Percentiles rank a stretch among this genome's conserved stretches.
These are phyloP conservation scores for Phytophthora cactorum DNA, from an alignment of 352 stramenopile species.

Conservation along the genomic window DNA sequence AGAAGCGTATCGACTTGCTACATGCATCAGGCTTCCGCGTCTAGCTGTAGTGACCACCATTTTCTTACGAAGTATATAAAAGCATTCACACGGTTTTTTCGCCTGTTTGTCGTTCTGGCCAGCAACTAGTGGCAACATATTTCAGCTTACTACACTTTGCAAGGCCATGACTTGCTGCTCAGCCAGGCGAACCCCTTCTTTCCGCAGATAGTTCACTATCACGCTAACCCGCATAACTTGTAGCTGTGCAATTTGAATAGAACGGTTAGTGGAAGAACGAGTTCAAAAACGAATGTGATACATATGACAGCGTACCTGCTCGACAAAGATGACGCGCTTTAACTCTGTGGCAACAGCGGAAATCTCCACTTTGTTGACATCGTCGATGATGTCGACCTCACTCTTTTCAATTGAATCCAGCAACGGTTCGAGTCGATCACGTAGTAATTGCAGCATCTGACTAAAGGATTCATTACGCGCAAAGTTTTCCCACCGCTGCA, in stretches of 20 bases:
- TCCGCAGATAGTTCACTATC: conserved; percentile 71
- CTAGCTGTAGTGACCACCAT: conserved; percentile 35
- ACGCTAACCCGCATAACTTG: conserved; percentile 65
- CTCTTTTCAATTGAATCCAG: conserved; percentile 51
- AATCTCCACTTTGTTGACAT: conserved; percentile 46
- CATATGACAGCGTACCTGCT: conserved; percentile 41
- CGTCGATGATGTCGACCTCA: conserved; percentile 54
- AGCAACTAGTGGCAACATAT: background rate
- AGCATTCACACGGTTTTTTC: conserved; percentile 4
- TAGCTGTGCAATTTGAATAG: conserved; percentile 37
- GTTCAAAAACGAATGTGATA: background rate
- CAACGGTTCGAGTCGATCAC: conserved; percentile 46
- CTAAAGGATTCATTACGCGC: conserved; percentile 54
- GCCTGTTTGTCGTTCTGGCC: background rate
- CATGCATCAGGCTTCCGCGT: conserved; percentile 76
- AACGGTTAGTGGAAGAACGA: background rate
- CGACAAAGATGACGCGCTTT: conserved; percentile 52
- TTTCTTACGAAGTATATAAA: conserved; percentile 15
- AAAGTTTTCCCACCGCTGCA: conserved; percentile 59
- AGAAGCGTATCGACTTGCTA: conserved; percentile 78
- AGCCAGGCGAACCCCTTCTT: conserved; percentile 73
- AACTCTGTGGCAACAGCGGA: conserved; percentile 45
- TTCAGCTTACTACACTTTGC: conserved; percentile 53
- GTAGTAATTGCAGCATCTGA: conserved; percentile 46
- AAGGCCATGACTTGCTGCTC: conserved; percentile 76